phyloP scores from a whole-genome alignment of 495 filamentous ascomycete genomes.

The Clohesyomyces aquaticus region DNA sequence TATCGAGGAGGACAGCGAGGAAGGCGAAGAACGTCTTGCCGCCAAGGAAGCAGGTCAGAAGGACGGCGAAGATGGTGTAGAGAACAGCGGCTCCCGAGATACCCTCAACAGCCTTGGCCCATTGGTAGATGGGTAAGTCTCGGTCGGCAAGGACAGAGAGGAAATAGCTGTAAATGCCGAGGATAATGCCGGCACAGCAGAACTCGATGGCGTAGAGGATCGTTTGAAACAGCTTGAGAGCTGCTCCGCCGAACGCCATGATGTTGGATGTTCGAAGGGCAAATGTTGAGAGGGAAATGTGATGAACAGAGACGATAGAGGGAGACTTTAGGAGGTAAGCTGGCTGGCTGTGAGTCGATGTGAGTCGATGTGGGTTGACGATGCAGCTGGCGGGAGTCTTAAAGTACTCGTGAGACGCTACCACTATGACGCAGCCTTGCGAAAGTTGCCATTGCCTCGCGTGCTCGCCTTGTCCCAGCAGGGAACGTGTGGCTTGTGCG shows the following conservation, averaged over 20 bases:
- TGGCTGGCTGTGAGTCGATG: not conserved
- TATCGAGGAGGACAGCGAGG: conserved; percentile 68
- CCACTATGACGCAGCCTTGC: not conserved
- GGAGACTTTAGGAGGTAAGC: not conserved
- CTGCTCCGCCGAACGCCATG: conserved; percentile 51
- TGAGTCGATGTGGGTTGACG: not conserved
- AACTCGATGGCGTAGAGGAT: conserved; percentile 72
- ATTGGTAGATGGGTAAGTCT: conserved; percentile 61
- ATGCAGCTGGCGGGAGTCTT: not conserved
- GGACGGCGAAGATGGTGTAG: conserved; percentile 69
- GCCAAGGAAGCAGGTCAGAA: conserved; percentile 78
- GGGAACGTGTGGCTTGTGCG: not conserved
- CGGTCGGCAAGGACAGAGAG: conserved; percentile 63
- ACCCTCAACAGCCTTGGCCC: conserved; percentile 77
- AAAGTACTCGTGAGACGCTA: not conserved
- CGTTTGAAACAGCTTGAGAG: conserved; percentile 65
- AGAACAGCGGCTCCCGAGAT: conserved; percentile 73
- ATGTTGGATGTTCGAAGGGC: conserved; percentile 4
- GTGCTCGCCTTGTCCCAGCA: not conserved
- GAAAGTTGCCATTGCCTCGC: no score
- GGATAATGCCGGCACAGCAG: conserved; percentile 68
- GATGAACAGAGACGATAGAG: not conserved
- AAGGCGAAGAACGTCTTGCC: conserved; percentile 68
- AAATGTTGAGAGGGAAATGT: conserved; percentile 2
- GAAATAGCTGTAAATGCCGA: conserved; percentile 82